These are phyloP conservation scores for Trypanosoma rangeli DNA, from an alignment of 208 protist species.

Conservation along the genomic window DNA sequence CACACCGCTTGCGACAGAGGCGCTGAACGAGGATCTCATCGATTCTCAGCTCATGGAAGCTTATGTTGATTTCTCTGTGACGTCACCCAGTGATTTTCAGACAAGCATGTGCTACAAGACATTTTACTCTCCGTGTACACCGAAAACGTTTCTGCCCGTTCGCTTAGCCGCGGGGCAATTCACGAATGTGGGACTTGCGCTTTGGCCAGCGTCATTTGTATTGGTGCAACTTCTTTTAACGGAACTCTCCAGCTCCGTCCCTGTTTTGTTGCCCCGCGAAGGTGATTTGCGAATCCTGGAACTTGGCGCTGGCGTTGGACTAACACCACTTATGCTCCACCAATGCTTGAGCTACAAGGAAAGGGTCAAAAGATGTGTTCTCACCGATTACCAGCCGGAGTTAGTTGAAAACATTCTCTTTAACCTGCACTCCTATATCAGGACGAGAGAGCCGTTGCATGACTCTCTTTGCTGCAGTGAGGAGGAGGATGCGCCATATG, in stretches of 20 bases:
- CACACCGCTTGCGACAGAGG: constrained; percentile 3
- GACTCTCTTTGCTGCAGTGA: constrained; percentile 26
- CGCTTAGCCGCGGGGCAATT: constrained; percentile 65
- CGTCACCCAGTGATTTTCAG: constrained; percentile 10
- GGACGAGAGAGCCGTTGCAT: constrained; percentile 1
- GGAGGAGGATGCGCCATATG: constrained; percentile 35
- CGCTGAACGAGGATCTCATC: constrained; percentile 36
- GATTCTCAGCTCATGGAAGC: constrained; percentile 59
- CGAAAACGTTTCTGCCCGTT: constrained; percentile 44
- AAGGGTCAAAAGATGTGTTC: constrained; percentile 40
- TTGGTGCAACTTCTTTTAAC: constrained; percentile 68
- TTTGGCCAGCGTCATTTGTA: constrained; percentile 83
- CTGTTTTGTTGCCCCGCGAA: constrained; percentile 13
- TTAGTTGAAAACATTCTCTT: constrained; percentile 71
- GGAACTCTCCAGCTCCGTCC: constrained; percentile 30
- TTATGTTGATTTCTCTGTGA: constrained; percentile 48
- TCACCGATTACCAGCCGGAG: constrained; percentile 72
- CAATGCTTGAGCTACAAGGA: constrained; percentile 35
- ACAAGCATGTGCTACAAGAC: constrained; percentile 65
- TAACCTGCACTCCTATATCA: constrained; percentile 58
- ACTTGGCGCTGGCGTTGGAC: constrained; percentile 72
- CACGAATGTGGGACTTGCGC: constrained; percentile 71
- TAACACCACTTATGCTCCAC: constrained; percentile 62
- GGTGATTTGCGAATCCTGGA: constrained; percentile 59
- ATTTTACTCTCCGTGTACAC: constrained; percentile 30